Percentiles rank a stretch among this genome's conserved stretches.
phyloP scores from a whole-genome alignment of 2,329 filamentous ascomycete species.

The Hortaea werneckii region DNA sequence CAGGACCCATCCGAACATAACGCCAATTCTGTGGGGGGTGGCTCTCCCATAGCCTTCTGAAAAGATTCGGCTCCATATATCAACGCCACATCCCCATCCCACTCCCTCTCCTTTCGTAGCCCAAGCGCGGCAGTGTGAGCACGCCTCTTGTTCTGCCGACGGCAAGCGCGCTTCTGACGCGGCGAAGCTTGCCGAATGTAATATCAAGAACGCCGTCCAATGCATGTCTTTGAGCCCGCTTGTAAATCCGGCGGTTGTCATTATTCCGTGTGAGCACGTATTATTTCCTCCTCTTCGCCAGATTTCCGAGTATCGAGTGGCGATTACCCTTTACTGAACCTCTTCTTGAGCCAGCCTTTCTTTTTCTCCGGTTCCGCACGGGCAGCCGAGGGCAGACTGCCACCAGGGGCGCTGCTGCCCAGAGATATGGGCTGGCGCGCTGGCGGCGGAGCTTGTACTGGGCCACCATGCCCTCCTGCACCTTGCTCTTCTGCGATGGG shows the following conservation, averaged over 20 bases:
- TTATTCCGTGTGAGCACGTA: too few species aligned
- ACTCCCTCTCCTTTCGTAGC: not conserved
- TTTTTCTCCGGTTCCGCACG: conserved; percentile 52
- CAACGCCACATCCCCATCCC: not conserved
- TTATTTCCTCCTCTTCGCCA: too few species aligned
- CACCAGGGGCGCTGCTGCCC: conserved; percentile 10
- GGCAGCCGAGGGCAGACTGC: conserved; percentile 15
- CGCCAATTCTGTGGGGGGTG: too few species aligned
- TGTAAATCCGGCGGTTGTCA: too few species aligned
- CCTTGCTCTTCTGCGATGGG: conserved; percentile 8
- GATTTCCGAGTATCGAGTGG: too few species aligned
- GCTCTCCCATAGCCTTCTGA: too few species aligned
- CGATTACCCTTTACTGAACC: conserved; percentile 55
- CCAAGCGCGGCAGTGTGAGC: not conserved
- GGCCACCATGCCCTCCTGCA: conserved; percentile 8
- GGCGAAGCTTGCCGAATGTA: not conserved
- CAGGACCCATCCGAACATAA: too few species aligned
- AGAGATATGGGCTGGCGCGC: conserved; percentile 22
- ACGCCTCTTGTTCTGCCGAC: not conserved
- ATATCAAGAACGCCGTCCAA: not conserved
- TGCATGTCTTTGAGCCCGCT: not conserved
- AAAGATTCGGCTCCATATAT: not conserved
- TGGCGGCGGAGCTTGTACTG: conserved; percentile 1
- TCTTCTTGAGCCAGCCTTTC: conserved; percentile 79
- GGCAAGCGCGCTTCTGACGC: not conserved